Percentiles rank a stretch among this genome's conserved stretches.
Evolutionary conservation across 2,329 filamentous ascomycete species (phyloP).

Genomic region (Alternaria hordeiaustralica): DNA sequence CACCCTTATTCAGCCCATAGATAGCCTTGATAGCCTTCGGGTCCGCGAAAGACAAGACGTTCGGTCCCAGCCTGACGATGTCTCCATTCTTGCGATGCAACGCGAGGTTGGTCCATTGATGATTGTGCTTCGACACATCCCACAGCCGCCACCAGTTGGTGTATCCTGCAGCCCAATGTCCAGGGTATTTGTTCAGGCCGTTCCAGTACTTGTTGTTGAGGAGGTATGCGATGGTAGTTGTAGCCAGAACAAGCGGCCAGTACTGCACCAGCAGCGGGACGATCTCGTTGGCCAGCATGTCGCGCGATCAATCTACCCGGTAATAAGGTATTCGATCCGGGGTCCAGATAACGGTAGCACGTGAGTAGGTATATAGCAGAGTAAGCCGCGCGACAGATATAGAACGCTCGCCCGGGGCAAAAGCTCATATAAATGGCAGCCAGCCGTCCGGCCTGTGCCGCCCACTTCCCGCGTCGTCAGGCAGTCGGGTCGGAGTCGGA

Average conservation of each 20-base stretch:
- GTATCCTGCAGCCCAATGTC: conserved; percentile 70
- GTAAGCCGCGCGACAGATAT: conserved; percentile 9
- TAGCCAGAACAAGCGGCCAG: conserved; percentile 51
- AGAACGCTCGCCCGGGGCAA: conserved; percentile 5
- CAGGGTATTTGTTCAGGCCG: conserved; percentile 74
- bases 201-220: conserved; percentile 57
- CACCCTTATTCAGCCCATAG: conserved; percentile 83
- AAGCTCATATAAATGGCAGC: conserved; percentile 12
- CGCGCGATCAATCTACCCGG: conserved; percentile 15
- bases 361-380: background rate
- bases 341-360: conserved; percentile 7
- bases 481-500: conserved; percentile 6
- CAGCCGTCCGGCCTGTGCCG: conserved; percentile 4
- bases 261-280: conserved; percentile 45
- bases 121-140: conserved; percentile 68
- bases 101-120: conserved; percentile 71
- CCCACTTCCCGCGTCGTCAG: background rate
- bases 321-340: conserved; percentile 11
- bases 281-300: conserved; percentile 47
- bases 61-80: conserved; percentile 77
- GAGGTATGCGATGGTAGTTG: conserved; percentile 42
- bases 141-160: conserved; percentile 78
- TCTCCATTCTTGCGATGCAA: conserved; percentile 76
- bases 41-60: conserved; percentile 74
- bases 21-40: conserved; percentile 76